phyloP scores from a whole-genome alignment of 495 filamentous ascomycete species.

The Aspergillus egyptiacus region DNA sequence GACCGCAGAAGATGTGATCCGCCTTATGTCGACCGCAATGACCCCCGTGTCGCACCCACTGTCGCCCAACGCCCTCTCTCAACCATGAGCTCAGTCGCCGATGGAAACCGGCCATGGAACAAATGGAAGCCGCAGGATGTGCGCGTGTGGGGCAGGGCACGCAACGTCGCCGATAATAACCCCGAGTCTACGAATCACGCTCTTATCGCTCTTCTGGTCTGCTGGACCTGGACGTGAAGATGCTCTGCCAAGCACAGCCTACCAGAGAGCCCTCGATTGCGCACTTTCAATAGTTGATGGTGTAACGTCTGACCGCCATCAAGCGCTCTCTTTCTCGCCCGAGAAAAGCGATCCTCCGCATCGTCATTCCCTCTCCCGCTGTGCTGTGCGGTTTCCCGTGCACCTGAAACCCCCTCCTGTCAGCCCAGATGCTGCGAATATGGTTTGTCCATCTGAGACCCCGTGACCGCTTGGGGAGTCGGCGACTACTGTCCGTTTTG shows the following conservation, averaged over 20 bases:
- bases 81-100: slow-evolving; percentile 10
- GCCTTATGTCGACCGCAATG: neutral
- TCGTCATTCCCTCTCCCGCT: slow-evolving; percentile 10
- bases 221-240: neutral
- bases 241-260: neutral
- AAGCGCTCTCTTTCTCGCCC: slow-evolving; percentile 13
- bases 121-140: neutral
- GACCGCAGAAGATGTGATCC: neutral
- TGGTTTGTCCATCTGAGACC: neutral
- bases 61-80: neutral
- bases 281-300: neutral
- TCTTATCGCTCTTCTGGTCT: slow-evolving; percentile 2
- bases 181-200: neutral
- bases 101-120: slow-evolving; percentile 19
- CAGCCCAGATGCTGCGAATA: slow-evolving; percentile 6
- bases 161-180: slow-evolving; percentile 6
- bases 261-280: neutral
- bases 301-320: slow-evolving; percentile 5
- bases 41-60: neutral
- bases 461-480: slow-evolving; percentile 8
- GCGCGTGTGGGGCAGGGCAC: slow-evolving; percentile 16
- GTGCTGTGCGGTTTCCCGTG: neutral
- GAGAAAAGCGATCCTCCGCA: slow-evolving; percentile 10
- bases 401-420: slow-evolving; percentile 3
- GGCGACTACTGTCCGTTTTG: slow-evolving; percentile 1